phyloP scores from a whole-genome alignment of 1,284 basidiomycete genomes.

The Neonothopanus nambi region DNA sequence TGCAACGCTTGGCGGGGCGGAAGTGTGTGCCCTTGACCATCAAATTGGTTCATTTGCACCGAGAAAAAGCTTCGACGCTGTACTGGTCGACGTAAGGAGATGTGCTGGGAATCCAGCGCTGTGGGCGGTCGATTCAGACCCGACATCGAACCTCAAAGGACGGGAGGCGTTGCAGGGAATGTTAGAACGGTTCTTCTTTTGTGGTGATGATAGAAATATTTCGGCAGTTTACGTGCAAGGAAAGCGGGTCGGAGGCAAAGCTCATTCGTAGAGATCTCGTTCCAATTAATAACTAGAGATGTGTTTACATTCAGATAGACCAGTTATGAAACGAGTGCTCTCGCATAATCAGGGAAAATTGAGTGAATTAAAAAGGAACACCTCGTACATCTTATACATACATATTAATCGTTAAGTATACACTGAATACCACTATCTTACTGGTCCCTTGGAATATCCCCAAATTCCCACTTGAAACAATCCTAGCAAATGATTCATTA shows the following conservation, averaged over 20 bases:
- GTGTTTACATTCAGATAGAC: too few species aligned
- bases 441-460: neutral
- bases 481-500: slow-evolving; percentile 45
- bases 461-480: slow-evolving; percentile 73
- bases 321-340: too few species aligned
- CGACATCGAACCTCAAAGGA: slow-evolving; percentile 15
- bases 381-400: too few species aligned
- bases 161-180: slow-evolving; percentile 43
- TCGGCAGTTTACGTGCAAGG: slow-evolving; percentile 85
- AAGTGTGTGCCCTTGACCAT: slow-evolving; percentile 73
- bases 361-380: too few species aligned
- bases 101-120: slow-evolving; percentile 60
- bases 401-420: neutral
- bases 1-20: slow-evolving; percentile 90
- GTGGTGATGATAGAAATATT: slow-evolving; percentile 90
- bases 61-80: slow-evolving; percentile 91
- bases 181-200: slow-evolving; percentile 77
- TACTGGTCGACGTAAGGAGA: slow-evolving; percentile 60
- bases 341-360: too few species aligned
- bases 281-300: too few species aligned
- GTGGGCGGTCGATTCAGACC: slow-evolving; percentile 48
- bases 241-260: slow-evolving; percentile 66
- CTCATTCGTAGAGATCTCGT: too few species aligned
- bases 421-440: neutral
- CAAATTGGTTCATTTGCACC: slow-evolving; percentile 77